Evolutionary conservation across 805 yeast genomes (phyloP).

Genomic region (Saturnispora ahearnii): DNA sequence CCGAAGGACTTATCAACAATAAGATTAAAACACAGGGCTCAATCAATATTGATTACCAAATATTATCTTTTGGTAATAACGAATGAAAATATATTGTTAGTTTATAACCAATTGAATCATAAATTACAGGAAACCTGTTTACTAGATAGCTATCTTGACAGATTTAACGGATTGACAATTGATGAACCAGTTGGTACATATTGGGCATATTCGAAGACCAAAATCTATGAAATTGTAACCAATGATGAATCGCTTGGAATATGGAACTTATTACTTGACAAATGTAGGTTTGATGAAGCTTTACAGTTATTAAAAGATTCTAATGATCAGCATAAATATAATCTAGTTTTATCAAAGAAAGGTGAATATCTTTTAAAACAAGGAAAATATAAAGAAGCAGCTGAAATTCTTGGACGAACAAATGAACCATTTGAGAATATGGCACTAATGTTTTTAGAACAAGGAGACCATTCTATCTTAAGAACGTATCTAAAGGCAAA

Average conservation of each 20-base stretch:
- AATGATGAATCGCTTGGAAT: constrained; percentile 63
- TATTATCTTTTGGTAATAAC: constrained; percentile 46
- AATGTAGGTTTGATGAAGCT: constrained; percentile 56
- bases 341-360: constrained; percentile 42
- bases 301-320: constrained; percentile 30
- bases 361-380: constrained; percentile 39
- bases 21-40: constrained; percentile 15
- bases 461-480: constrained; percentile 34
- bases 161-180: constrained; percentile 37
- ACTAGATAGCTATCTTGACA: constrained; percentile 24
- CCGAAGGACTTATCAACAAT: constrained; percentile 16
- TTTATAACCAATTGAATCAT: constrained; percentile 45
- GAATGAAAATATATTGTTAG: constrained; percentile 31
- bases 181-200: constrained; percentile 49
- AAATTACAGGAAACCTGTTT: constrained; percentile 34
- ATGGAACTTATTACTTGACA: constrained; percentile 57
- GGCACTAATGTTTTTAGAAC: constrained; percentile 46
- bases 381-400: constrained; percentile 32
- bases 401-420: constrained; percentile 52
- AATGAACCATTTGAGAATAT: constrained; percentile 61
- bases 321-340: constrained; percentile 31
- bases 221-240: constrained; percentile 64
- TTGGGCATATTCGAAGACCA: constrained; percentile 61
- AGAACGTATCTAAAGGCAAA: constrained; percentile 38
- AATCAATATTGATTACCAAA: constrained; percentile 38